Percentiles rank a stretch among this genome's conserved stretches.
phyloP scores from a whole-genome alignment of 2,329 filamentous ascomycete genomes.

The Clarireedia sp. region DNA sequence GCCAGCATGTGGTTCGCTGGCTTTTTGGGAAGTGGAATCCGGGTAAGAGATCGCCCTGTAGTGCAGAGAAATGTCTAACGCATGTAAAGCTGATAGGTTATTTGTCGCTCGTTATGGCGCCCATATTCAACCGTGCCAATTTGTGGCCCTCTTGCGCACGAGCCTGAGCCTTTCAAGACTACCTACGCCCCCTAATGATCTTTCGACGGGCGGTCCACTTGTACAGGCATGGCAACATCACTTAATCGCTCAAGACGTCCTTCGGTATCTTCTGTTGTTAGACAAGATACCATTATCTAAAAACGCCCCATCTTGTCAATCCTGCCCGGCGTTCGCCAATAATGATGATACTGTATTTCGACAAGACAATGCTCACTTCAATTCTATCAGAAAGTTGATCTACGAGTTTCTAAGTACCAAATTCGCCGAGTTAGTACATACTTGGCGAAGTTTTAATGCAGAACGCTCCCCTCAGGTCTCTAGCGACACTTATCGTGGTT shows the following conservation, averaged over 20 bases:
- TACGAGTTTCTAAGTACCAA: constrained; percentile 27
- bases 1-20: constrained; percentile 72
- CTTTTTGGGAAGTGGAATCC: constrained; percentile 75
- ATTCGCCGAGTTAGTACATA: constrained; percentile 20
- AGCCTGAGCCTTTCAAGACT: constrained; percentile 50
- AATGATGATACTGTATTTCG: constrained; percentile 10
- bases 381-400: constrained; percentile 23
- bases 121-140: constrained; percentile 56
- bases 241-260: constrained; percentile 35
- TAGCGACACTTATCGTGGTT: constrained; percentile 24
- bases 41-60: constrained; percentile 46
- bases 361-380: constrained; percentile 24
- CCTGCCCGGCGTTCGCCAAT: constrained; percentile 18
- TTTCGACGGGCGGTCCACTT: constrained; percentile 22
- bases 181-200: constrained; percentile 2
- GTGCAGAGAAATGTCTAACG: constrained; percentile 1
- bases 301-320: constrained; percentile 10
- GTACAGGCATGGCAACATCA: constrained; percentile 28
- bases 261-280: constrained; percentile 49
- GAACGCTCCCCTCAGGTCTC: constrained; percentile 23
- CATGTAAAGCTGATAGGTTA: constrained; percentile 50
- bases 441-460: constrained; percentile 20
- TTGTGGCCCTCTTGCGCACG: constrained; percentile 60
- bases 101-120: constrained; percentile 58
- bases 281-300: constrained; percentile 20